These are phyloP conservation scores for Aciculosporium take DNA, from an alignment of 2,329 filamentous ascomycete species.

Conservation along the genomic window DNA sequence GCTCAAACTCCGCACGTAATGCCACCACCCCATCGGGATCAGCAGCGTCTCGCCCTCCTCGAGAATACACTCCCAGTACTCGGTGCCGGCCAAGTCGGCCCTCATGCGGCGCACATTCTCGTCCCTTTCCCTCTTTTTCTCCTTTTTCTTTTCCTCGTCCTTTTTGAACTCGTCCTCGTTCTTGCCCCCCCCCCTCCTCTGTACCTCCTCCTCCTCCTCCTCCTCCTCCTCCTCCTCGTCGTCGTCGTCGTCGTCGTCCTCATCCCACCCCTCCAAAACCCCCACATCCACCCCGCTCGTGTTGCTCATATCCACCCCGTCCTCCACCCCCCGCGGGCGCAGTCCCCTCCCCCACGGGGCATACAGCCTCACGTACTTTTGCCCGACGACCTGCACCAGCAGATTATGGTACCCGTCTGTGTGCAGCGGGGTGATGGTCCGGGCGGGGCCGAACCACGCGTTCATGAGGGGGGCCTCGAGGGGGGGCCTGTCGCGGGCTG, in stretches of 20 bases:
- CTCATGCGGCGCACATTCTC: slow-evolving; percentile 25
- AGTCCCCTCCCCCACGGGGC: slow-evolving; percentile 49
- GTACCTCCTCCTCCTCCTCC: too few species aligned
- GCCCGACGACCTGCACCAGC: slow-evolving; percentile 74
- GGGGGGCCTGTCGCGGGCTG: too few species aligned
- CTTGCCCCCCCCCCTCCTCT: slow-evolving; percentile 38
- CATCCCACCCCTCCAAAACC: slow-evolving; percentile 49
- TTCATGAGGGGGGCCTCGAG: slow-evolving; percentile 57
- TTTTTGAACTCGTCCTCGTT: slow-evolving; percentile 2
- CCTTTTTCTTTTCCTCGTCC: not conserved
- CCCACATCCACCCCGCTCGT: slow-evolving; percentile 71
- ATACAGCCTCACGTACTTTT: slow-evolving; percentile 87
- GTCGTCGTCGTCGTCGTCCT: slow-evolving; percentile 2
- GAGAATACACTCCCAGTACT: slow-evolving; percentile 65
- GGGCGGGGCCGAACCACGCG: slow-evolving; percentile 81
- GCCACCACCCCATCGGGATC: slow-evolving; percentile 94
- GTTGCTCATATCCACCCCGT: slow-evolving; percentile 81
- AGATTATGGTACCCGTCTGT: slow-evolving; percentile 92
- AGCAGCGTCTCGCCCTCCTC: slow-evolving; percentile 74
- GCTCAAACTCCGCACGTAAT: slow-evolving; percentile 77
- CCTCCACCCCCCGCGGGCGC: slow-evolving; percentile 47
- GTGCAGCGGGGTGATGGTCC: slow-evolving; percentile 84
- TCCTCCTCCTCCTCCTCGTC: not conserved
- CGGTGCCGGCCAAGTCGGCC: slow-evolving; percentile 39
- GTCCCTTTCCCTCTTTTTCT: too few species aligned